Evolutionary conservation across 306 rosid genomes (phyloP), one percentile per base, ranked within the genome.

Genomic region (Vigna hirtella): DNA sequence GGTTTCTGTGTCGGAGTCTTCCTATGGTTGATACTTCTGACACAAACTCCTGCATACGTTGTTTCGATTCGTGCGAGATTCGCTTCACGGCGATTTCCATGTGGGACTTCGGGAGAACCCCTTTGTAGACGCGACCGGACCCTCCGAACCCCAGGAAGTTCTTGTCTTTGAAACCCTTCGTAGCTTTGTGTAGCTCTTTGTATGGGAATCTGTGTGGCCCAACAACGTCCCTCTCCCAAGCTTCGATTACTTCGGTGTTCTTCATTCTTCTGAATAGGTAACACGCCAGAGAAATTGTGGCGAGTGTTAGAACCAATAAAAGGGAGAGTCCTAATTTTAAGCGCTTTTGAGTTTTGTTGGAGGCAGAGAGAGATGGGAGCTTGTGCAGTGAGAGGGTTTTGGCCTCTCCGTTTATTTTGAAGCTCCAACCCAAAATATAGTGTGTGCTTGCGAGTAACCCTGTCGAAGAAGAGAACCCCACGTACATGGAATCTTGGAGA

Each of bases 171-270:
- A 90, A 90, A 9, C 81, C 82, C 52, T 70, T 84, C 3, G 93
- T 90, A 1, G 92, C 90, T 64, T 81, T 73, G 70, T 88, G 79
- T 6, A 90, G 81, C 52, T 90, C 92, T n/a, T 73, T 64, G 78
- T 90, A 86, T 1, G 81, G 45, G 77, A 84, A 90, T 62, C 94
- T 90, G 58, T 88, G 92, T 0, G 94, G 94, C n/a, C 92, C 92
- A 22, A 86, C 65, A 4, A 86, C 86, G 1, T 88, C 87, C 3
- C 83, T 85, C 57, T 90, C 94, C 94, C 94, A 90, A 34, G 79
- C 70, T 56, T 90, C 89, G 65, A 90, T 72, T 26, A 78, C 80
- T 56, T 88, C 94, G 5, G 43, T 20, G 49, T 86, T 84, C 71
- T 48, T 86, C 32, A 69, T 70, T 58, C 74, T 86, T 38, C 84